Evolutionary conservation across 1,284 basidiomycete genomes (phyloP), one percentile per base, ranked within the genome.

Genomic region (Cutaneotrichosporon cavernicola): DNA sequence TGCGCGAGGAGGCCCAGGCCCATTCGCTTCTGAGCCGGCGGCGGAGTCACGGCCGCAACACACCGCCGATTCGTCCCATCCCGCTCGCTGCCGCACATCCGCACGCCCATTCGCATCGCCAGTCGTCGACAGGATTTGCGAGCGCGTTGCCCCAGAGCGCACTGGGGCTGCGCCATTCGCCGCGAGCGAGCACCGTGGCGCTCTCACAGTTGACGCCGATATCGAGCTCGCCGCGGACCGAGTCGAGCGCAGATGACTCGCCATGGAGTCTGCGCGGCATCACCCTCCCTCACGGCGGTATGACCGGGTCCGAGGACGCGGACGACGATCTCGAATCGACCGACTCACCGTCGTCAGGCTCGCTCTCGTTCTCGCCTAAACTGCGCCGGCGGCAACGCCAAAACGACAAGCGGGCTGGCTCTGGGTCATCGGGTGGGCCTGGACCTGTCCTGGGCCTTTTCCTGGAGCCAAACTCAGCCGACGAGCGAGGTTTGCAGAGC

Each of bases 261-360:
- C 34, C 57, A 7, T 50, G 32, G 58, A 22, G 38, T 14, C 16
- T 56, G 49, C 52, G 52, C 26, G 73, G 73, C 14, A 64, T 72
- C 50, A 46, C 58, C 2, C 58, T 50, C 2, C 66, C 67, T 10
- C 22, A 59, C 3, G 74, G 72, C 10, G 70, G 69, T 7, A 65
- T 73, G 62, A 68, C 69, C 0, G 69, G 70, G 13, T 73, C 73
- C 53, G 77, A 77, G 63, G 77, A 77, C 61, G 77, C 73, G 7
- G 77, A 79, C 63, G 77, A 77, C 63, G 76, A 77, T 58, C 69
- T 72, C 22, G 73, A 75, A 16, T 58, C 58, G 32, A 69, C 63
- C 21, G 70, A 73, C 56, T 76, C 73, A n/a, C 71, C 72, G 36
- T 76, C 75, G 4, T 72, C 71, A 0, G 77, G 72, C 7, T 73